Percentiles rank a stretch among this genome's conserved stretches.
These are phyloP conservation scores for Crotalaria pallida DNA, from an alignment of 306 rosid genomes.

Conservation along the genomic window DNA sequence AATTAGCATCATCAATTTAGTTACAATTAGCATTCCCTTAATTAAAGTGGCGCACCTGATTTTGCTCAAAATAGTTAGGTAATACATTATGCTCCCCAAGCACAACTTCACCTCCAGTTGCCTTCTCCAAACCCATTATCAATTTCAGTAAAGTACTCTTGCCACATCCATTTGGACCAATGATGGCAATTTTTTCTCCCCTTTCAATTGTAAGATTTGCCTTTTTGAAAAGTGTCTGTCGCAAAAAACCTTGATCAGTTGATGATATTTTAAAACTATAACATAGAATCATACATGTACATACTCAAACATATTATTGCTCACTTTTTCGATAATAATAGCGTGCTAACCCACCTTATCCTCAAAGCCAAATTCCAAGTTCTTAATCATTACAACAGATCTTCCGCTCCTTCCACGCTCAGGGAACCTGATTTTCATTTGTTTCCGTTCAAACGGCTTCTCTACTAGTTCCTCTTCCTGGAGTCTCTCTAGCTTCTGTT, in stretches of 20 bases:
- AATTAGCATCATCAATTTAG: constrained; percentile 6
- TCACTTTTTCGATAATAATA: constrained; percentile 1
- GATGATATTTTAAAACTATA: constrained; percentile 17
- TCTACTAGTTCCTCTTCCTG: constrained; percentile 79
- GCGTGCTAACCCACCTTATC: constrained; percentile 54
- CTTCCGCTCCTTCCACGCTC: constrained; percentile 95
- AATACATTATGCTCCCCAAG: constrained; percentile 93
- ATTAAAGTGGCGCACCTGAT: constrained; percentile 57
- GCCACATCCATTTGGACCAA: constrained; percentile 99
- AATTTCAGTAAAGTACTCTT: constrained; percentile 92
- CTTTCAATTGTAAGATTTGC: constrained; percentile 87
- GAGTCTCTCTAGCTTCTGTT: constrained; percentile 94
- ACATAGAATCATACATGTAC: neutral
- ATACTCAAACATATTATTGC: neutral
- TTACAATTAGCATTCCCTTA: constrained; percentile 10
- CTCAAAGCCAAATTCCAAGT: constrained; percentile 76
- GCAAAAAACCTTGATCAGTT: constrained; percentile 26
- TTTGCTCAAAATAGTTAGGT: constrained; percentile 97
- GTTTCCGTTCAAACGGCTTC: constrained; percentile 92
- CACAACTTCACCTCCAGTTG: constrained; percentile 67
- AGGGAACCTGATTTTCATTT: constrained; percentile 95
- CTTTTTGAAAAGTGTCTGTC: constrained; percentile 65
- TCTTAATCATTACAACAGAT: constrained; percentile 57
- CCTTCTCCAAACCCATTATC: constrained; percentile 84
- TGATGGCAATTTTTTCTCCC: constrained; percentile 92